Evolutionary conservation across 305 asterid species (phyloP), one percentile per base, ranked within the genome.

Genomic region (Andrographis paniculata): DNA sequence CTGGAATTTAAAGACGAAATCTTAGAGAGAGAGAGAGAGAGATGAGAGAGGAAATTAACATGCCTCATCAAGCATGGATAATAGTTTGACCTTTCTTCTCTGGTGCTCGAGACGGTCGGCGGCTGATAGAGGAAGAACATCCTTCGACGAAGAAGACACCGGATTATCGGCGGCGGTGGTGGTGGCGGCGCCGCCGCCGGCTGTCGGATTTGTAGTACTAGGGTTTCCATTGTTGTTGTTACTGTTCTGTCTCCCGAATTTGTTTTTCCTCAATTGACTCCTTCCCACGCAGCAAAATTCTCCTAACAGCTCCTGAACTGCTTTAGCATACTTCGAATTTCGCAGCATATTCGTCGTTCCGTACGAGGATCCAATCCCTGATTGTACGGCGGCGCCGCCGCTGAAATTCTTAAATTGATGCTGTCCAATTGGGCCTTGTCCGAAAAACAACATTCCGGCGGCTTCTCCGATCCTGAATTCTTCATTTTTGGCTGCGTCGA

Each of bases 261-360:
- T 75, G 72, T 48, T 75, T 45, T 84, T 87, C 82, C 73, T 80
- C 39, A 78, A 70, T n/a, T 79, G 93, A 20, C 94, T 88, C 31
- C 84, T 72, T 18, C 95, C 96, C 21, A 84, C 96, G 42, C 84
- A 84, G 56, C 99, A 91, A 59, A 91, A 91, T 62, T 91, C 99
- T 43, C 83, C 96, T 55, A 91, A 45, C 62, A 91, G 52, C 44
- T 87, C 95, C 37, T 84, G 94, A 0, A 95, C 96, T 0, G 95
- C 82, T 54, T 91, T 87, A 0, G 91, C 87, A 36, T 87, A 91
- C 61, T 68, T 91, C 0, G 94, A 84, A 42, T 70, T 82, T 53
- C 95, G 58, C 45, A 91, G 49, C 33, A 79, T 76, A 62, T 74
- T 79, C 51, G 79, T 69, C 22, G 79, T 44, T 1, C 87, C 82